These are phyloP conservation scores for Sporothrix euskadiensis DNA, from an alignment of 2,329 filamentous ascomycete species.

Conservation along the genomic window DNA sequence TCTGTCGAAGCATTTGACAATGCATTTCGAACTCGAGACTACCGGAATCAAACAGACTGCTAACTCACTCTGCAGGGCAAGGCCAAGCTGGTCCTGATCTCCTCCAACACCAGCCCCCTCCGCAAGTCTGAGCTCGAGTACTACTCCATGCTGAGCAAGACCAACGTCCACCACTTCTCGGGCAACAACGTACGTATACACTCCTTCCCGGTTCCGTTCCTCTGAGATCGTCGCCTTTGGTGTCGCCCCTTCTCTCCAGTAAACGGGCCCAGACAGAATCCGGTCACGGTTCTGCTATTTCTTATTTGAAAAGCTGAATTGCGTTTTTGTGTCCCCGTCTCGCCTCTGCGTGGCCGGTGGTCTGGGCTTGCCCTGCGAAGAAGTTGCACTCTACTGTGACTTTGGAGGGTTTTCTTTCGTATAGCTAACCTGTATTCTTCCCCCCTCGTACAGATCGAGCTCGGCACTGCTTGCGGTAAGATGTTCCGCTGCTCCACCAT, in stretches of 20 bases:
- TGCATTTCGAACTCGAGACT: neutral
- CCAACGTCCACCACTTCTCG: conserved; percentile 93
- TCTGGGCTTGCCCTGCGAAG: conserved; percentile 77
- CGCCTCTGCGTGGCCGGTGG: conserved; percentile 30
- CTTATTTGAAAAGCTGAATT: neutral
- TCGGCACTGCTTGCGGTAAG: conserved; percentile 98
- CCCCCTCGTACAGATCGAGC: conserved; percentile 73
- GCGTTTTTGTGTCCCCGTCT: neutral
- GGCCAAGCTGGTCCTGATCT: conserved; percentile 92
- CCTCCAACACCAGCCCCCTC: conserved; percentile 95
- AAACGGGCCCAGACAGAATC: conserved; percentile 29
- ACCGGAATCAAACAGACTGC: neutral
- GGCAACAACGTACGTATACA: conserved; percentile 91
- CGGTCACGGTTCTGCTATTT: neutral
- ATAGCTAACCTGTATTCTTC: conserved; percentile 56
- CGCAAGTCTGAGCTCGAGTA: conserved; percentile 98
- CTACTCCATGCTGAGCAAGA: conserved; percentile 91
- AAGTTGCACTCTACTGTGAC: conserved; percentile 66
- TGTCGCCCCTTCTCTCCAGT: conserved; percentile 30
- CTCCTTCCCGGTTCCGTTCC: neutral
- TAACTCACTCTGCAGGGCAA: conserved; percentile 60
- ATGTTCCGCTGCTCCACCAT: conserved; percentile 97
- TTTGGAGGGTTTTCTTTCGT: conserved; percentile 75
- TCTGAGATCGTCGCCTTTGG: conserved; percentile 20
- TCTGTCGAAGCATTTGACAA: neutral